Evolutionary conservation across 768 basidiomycete species (phyloP).

Genomic region (Russula abietina): DNA sequence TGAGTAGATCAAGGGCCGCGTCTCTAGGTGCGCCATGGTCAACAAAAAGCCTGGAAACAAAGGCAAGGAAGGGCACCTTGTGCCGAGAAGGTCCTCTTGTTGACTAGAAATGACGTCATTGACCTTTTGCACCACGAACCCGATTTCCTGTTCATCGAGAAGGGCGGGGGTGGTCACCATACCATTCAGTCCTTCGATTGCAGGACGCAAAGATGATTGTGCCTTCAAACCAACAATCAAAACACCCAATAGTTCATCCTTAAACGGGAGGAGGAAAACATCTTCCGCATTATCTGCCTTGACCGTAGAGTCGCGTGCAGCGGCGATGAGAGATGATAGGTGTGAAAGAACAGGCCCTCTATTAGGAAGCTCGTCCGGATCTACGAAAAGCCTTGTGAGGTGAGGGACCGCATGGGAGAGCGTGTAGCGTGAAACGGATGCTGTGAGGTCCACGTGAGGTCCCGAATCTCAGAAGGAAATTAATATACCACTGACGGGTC

Average conservation of each 20-base stretch:
- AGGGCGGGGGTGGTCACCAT: constrained; percentile 60
- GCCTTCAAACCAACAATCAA: constrained; percentile 53
- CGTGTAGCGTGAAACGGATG: constrained; percentile 60
- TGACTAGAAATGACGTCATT: constrained; percentile 60
- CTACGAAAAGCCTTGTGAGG: constrained; percentile 67
- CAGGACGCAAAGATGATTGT: constrained; percentile 46
- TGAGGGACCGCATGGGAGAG: constrained; percentile 66
- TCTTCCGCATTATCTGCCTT: constrained; percentile 12
- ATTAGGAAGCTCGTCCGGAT: constrained; percentile 61
- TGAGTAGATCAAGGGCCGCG: constrained; percentile 56
- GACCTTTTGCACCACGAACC: constrained; percentile 70
- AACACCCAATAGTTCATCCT: constrained; percentile 69
- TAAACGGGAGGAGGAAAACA: constrained; percentile 47
- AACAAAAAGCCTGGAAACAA: neutral
- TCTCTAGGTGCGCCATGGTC: constrained; percentile 39
- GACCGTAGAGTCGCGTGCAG: constrained; percentile 42
- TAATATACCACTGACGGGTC: constrained; percentile 51
- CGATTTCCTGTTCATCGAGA: constrained; percentile 65
- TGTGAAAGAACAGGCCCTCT: constrained; percentile 61
- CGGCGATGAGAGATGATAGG: constrained; percentile 58
- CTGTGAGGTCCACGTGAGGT: constrained; percentile 35
- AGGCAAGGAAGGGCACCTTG: constrained; percentile 38
- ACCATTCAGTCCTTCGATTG: constrained; percentile 59
- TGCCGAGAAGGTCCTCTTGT: constrained; percentile 35
- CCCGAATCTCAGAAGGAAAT: neutral